Conservation (phyloP, 306 rosid genomes). For the Prunus mume region DNA sequence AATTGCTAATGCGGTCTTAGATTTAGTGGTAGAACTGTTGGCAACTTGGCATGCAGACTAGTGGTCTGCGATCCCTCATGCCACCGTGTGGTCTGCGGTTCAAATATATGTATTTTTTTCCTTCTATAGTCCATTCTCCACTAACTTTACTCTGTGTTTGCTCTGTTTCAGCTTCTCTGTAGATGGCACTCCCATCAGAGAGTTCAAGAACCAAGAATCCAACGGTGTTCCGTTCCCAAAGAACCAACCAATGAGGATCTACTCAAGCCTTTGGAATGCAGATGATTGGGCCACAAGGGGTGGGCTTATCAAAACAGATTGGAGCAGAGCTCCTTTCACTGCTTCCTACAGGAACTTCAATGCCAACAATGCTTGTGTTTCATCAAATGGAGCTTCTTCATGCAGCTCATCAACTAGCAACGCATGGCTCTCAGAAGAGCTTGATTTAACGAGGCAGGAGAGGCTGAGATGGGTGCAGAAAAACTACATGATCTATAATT, state of each 20-base stretch:
- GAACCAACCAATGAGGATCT: constrained; percentile 55
- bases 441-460: constrained; percentile 36
- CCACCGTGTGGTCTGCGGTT: too few species aligned
- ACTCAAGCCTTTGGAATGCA: constrained; percentile 69
- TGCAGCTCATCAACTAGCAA: constrained; percentile 30
- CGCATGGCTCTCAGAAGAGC: constrained; percentile 43
- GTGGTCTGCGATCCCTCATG: too few species aligned
- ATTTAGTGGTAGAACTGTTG: too few species aligned
- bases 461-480: constrained; percentile 54
- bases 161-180: constrained; percentile 48
- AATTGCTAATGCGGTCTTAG: too few species aligned
- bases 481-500: constrained; percentile 62
- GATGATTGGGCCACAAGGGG: constrained; percentile 94
- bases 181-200: constrained; percentile 67
- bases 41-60: too few species aligned
- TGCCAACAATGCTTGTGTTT: constrained; percentile 46
- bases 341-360: constrained; percentile 60
- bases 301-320: constrained; percentile 65
- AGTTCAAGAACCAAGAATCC: constrained; percentile 67
- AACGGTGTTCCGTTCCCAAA: constrained; percentile 53
- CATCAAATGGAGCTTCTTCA: constrained; percentile 33
- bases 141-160: not conserved
- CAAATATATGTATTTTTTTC: not conserved
- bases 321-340: constrained; percentile 59
- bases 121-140: not conserved